A percentile compares a stretch with the other conserved stretches of the same genome.
phyloP scores from a whole-genome alignment of 805 yeast genomes.

The Komagataella populi region DNA sequence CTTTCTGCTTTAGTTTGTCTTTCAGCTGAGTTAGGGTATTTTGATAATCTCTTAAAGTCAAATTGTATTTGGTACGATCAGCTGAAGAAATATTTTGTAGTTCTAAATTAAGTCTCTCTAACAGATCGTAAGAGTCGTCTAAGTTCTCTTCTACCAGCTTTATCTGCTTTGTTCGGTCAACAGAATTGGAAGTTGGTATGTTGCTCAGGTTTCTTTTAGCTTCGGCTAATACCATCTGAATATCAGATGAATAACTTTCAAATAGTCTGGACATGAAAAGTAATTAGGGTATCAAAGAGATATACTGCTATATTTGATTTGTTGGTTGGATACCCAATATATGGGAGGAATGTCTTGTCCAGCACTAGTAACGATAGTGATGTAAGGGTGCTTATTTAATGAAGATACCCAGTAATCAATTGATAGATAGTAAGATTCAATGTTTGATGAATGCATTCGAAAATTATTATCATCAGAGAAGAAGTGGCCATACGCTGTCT shows the following conservation, averaged over 20 bases:
- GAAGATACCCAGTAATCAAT: no score
- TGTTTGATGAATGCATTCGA: no score
- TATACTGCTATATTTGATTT: background rate
- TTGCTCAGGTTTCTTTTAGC: conserved; percentile 52
- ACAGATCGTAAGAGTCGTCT: conserved; percentile 70
- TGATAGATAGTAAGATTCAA: no score
- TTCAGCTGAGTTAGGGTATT: conserved; percentile 45
- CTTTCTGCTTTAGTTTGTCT: conserved; percentile 33
- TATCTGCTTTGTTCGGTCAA: conserved; percentile 38
- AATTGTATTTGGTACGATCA: conserved; percentile 55
- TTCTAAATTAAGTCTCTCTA: conserved; percentile 83
- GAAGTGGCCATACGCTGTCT: no score
- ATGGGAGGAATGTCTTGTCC: background rate
- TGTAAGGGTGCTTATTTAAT: background rate
- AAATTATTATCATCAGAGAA: no score
- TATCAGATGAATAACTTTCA: conserved; percentile 55
- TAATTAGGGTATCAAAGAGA: background rate
- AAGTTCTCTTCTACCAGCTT: conserved; percentile 49
- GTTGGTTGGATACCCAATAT: background rate
- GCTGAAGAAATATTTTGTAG: conserved; percentile 73
- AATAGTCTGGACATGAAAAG: conserved; percentile 22
- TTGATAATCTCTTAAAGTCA: conserved; percentile 63
- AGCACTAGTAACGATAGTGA: background rate
- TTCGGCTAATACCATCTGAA: conserved; percentile 56
- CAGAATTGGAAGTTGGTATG: conserved; percentile 29